These are phyloP conservation scores for Entomortierella lignicola DNA, from an alignment of 192 early-diverging fungal genomes.

Conservation along the genomic window DNA sequence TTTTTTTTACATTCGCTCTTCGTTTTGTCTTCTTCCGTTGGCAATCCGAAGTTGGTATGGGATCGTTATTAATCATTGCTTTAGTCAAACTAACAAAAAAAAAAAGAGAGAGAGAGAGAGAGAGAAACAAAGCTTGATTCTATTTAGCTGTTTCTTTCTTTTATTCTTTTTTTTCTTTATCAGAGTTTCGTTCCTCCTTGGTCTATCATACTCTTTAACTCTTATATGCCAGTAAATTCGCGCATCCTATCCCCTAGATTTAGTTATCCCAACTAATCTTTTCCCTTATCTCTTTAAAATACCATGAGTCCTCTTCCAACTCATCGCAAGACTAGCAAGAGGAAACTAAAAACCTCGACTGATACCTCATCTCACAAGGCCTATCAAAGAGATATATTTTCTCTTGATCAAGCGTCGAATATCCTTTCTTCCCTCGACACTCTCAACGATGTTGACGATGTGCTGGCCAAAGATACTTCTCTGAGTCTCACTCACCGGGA, in stretches of 20 bases:
- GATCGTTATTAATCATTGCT: too few species aligned
- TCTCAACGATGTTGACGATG: background rate
- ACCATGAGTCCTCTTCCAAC: conserved; percentile 7
- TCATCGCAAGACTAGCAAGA: conserved; percentile 3
- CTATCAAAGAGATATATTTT: background rate
- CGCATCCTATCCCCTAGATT: background rate
- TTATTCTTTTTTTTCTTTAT: background rate
- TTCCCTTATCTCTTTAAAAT: background rate
- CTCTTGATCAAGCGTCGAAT: background rate
- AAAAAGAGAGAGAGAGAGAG: too few species aligned
- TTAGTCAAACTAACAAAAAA: too few species aligned
- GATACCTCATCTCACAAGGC: background rate
- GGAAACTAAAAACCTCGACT: conserved; percentile 3
- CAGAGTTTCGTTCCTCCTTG: background rate
- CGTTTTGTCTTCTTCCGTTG: too few species aligned
- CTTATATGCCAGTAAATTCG: too few species aligned
- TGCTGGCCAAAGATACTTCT: background rate
- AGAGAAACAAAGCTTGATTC: too few species aligned
- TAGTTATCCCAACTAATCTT: background rate
- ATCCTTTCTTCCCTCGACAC: background rate
- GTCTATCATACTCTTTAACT: too few species aligned
- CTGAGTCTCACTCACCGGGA: background rate
- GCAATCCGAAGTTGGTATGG: too few species aligned
- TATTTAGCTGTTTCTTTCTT: too few species aligned
- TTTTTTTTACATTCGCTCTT: too few species aligned